A percentile compares a stretch with the other conserved stretches of the same genome.
Evolutionary conservation across 495 filamentous ascomycete genomes (phyloP).

Genomic region (Trichoderma orchidacearum): DNA sequence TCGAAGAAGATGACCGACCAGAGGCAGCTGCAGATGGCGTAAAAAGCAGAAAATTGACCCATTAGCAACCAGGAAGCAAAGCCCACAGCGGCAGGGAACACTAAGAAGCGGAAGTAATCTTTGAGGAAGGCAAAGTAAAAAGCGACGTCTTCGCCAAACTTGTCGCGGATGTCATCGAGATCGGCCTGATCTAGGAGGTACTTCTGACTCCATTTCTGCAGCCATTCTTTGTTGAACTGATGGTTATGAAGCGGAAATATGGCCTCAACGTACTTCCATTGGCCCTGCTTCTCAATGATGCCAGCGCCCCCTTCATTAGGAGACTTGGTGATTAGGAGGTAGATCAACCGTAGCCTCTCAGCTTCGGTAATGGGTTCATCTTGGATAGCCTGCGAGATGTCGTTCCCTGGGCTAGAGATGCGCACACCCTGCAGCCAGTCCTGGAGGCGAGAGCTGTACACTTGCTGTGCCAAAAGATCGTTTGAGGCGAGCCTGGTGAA

Average conservation of each 20-base stretch:
- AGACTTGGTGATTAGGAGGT: slow-evolving; percentile 76
- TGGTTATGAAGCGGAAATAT: slow-evolving; percentile 86
- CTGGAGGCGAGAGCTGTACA: slow-evolving; percentile 65
- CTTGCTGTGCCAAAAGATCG: slow-evolving; percentile 43
- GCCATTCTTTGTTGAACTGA: slow-evolving; percentile 78
- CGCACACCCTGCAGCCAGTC: slow-evolving; percentile 95
- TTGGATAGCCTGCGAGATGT: slow-evolving; percentile 47
- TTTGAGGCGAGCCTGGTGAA: slow-evolving; percentile 68
- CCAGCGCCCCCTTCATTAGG: slow-evolving; percentile 75
- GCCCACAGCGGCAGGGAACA: slow-evolving; percentile 77
- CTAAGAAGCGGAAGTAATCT: slow-evolving; percentile 75
- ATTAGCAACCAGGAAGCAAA: slow-evolving; percentile 69
- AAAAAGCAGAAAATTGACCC: slow-evolving; percentile 71
- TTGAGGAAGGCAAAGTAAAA: slow-evolving; percentile 97
- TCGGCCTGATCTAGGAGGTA: slow-evolving; percentile 68
- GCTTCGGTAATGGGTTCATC: slow-evolving; percentile 69
- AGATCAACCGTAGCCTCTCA: slow-evolving; percentile 73
- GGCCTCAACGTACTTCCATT: slow-evolving; percentile 74
- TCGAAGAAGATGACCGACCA: slow-evolving; percentile 91
- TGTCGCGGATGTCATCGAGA: slow-evolving; percentile 70
- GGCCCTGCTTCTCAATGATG: slow-evolving; percentile 66
- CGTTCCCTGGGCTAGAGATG: slow-evolving; percentile 60
- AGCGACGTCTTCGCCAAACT: slow-evolving; percentile 85
- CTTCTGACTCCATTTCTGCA: slow-evolving; percentile 74
- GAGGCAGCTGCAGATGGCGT: slow-evolving; percentile 65